Evolutionary conservation across 805 yeast species (phyloP).

Genomic region (Wickerhamiella kurtzmanii): DNA sequence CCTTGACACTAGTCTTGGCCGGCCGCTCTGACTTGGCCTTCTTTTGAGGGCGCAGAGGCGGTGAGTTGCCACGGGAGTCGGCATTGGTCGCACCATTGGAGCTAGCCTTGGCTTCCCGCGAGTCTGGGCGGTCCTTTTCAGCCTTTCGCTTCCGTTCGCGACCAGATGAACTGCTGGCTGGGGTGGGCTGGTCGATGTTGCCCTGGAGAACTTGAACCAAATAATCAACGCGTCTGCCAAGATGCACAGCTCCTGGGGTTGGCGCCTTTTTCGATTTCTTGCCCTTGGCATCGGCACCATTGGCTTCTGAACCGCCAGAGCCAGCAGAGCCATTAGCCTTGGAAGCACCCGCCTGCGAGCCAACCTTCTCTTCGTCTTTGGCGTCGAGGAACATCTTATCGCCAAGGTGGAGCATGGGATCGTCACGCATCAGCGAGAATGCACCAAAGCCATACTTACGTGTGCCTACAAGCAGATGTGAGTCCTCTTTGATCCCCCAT

Average conservation of each 20-base stretch:
- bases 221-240: conserved; percentile 84
- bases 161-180: background rate
- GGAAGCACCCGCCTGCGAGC: conserved; percentile 6
- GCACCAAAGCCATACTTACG: conserved; percentile 91
- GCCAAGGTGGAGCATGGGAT: conserved; percentile 75
- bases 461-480: conserved; percentile 75
- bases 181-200: conserved; percentile 2
- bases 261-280: conserved; percentile 22
- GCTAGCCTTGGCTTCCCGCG: conserved; percentile 1
- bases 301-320: conserved; percentile 23
- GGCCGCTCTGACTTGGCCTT: conserved; percentile 8
- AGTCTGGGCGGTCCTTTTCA: conserved; percentile 14
- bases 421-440: conserved; percentile 90
- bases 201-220: conserved; percentile 47
- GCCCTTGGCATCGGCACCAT: conserved; percentile 7
- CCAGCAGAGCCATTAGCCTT: conserved; percentile 17
- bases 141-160: conserved; percentile 6
- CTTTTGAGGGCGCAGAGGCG: conserved; percentile 11
- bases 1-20: conserved; percentile 2
- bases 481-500: conserved; percentile 77
- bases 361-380: conserved; percentile 17
- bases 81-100: conserved; percentile 8
- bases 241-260: conserved; percentile 77
- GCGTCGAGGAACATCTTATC: conserved; percentile 58
- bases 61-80: conserved; percentile 9